phyloP scores from a whole-genome alignment of 805 yeast species.

The Teunomyces atbi region DNA sequence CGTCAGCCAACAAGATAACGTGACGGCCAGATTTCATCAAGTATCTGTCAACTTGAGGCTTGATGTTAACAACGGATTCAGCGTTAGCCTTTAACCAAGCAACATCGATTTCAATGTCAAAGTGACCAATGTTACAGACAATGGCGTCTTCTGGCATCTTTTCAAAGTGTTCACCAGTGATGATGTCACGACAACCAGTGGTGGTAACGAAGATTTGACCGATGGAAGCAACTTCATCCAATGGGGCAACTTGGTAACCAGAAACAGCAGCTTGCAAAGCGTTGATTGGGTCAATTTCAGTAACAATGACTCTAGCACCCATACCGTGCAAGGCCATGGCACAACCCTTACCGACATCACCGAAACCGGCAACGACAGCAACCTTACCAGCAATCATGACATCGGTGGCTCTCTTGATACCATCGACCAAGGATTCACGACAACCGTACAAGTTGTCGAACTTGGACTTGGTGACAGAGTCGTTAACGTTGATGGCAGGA shows the following conservation, averaged over 20 bases:
- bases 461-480: constrained; percentile 98
- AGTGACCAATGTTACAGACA: constrained; percentile 99
- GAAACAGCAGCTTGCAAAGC: constrained; percentile 99
- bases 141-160: constrained; percentile 99
- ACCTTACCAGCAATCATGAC: constrained; percentile 99
- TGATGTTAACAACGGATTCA: constrained; percentile 90
- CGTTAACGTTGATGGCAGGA: constrained; percentile 99
- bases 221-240: constrained; percentile 86
- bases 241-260: constrained; percentile 95
- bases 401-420: constrained; percentile 99
- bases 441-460: constrained; percentile 99
- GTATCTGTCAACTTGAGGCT: constrained; percentile 99
- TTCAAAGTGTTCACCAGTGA: constrained; percentile 82
- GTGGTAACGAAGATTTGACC: constrained; percentile 99
- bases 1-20: constrained; percentile 94
- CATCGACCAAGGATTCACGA: constrained; percentile 97
- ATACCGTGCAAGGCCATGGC: constrained; percentile 97
- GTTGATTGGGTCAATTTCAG: constrained; percentile 98
- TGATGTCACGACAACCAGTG: constrained; percentile 98
- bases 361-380: constrained; percentile 98
- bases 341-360: constrained; percentile 99
- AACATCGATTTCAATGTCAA: constrained; percentile 98
- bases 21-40: constrained; percentile 86
- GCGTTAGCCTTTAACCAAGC: constrained; percentile 98
- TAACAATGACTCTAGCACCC: constrained; percentile 98